Evolutionary conservation across 176 grass and related monocot genomes (phyloP).

Genomic region (Dendrocalamus sinicus): DNA sequence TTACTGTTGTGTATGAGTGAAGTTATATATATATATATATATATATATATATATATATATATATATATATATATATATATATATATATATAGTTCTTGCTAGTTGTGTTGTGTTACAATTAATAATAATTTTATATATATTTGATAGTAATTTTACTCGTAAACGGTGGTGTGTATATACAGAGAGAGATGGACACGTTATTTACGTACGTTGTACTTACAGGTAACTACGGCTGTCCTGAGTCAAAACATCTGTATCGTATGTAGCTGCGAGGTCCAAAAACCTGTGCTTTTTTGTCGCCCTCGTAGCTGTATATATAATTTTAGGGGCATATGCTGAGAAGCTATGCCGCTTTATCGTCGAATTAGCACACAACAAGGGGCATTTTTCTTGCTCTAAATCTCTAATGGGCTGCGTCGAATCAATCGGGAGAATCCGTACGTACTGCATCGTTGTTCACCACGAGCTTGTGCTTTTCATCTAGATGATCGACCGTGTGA

Average conservation of each 20-base stretch:
- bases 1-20: too few species aligned
- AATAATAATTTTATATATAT: too few species aligned
- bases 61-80: too few species aligned
- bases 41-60: too few species aligned
- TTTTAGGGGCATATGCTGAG: constrained; percentile 37
- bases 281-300: constrained; percentile 10
- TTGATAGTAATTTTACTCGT: too few species aligned
- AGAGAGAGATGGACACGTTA: not conserved
- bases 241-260: constrained; percentile 44
- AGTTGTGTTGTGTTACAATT: too few species aligned
- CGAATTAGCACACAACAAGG: constrained; percentile 4
- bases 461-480: not conserved
- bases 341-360: constrained; percentile 36
- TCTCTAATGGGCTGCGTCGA: not conserved
- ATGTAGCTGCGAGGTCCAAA: constrained; percentile 28
- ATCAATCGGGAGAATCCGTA: not conserved
- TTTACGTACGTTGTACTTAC: constrained; percentile 8
- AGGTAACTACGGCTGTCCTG: constrained; percentile 33
- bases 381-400: constrained; percentile 41
- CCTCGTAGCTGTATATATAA: constrained; percentile 18
- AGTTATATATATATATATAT: too few species aligned
- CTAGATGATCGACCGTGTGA: not conserved
- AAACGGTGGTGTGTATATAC: too few species aligned
- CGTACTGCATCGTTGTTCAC: constrained; percentile 10
- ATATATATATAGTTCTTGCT: too few species aligned